A percentile compares a stretch with the other conserved stretches of the same genome.
Evolutionary conservation across 139 green algal genomes (phyloP).

Genomic region (Spirogloea muscicola): DNA sequence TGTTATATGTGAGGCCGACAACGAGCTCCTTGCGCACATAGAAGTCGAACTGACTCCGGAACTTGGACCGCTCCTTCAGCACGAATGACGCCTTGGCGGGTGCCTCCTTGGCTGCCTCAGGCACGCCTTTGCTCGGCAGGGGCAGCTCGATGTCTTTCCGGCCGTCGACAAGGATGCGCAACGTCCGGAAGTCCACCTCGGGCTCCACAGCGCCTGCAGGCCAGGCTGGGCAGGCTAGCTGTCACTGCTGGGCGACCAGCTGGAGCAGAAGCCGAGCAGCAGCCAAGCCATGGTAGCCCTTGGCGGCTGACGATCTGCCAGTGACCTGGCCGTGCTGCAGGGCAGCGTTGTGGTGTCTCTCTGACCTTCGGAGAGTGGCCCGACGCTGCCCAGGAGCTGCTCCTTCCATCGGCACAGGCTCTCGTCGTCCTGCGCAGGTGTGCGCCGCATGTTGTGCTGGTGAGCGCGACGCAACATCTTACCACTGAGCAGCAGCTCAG

Average conservation of each 20-base stretch:
- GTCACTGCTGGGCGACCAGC: too few species aligned
- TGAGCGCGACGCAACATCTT: too few species aligned
- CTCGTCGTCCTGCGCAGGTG: conserved; percentile 46
- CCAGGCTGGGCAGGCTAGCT: too few species aligned
- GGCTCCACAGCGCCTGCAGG: too few species aligned
- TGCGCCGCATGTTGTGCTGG: too few species aligned
- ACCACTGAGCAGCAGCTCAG: too few species aligned
- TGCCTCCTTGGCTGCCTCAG: background rate
- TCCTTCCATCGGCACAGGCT: conserved; percentile 40
- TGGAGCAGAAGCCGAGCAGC: too few species aligned
- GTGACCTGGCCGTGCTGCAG: too few species aligned
- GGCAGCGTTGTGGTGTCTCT: too few species aligned
- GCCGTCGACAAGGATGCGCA: conserved; percentile 30
- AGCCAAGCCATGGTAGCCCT: too few species aligned
- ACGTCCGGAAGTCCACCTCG: conserved; percentile 29
- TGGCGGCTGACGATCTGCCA: too few species aligned
- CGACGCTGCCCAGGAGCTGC: conserved; percentile 27
- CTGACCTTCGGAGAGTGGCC: too few species aligned
- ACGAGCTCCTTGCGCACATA: conserved; percentile 30
- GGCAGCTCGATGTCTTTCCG: conserved; percentile 29
- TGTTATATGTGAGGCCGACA: conserved; percentile 37
- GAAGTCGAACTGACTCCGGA: conserved; percentile 43
- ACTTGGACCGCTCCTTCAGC: conserved; percentile 36
- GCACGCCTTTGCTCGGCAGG: conserved; percentile 28
- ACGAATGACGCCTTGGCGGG: conserved; percentile 36